A percentile compares a stretch with the other conserved stretches of the same genome.
phyloP scores from a whole-genome alignment of 306 rosid genomes.

The Prunus kanzakura region DNA sequence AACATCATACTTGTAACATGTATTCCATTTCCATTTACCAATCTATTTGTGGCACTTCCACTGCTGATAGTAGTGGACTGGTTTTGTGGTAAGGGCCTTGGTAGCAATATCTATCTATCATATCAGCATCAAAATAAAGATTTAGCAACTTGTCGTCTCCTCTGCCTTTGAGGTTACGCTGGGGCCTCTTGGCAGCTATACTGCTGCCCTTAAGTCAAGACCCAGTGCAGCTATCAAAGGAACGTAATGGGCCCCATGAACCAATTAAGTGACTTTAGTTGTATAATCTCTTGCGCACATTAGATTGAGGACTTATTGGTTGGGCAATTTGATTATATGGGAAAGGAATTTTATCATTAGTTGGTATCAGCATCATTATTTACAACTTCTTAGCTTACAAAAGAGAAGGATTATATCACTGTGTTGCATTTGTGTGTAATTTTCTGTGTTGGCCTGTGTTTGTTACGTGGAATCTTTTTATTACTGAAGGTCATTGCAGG shows the following conservation, averaged over 20 bases:
- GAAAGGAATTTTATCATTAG: neutral
- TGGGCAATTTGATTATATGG: neutral
- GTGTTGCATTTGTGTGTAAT: neutral
- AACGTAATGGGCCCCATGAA: neutral
- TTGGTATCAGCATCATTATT: neutral
- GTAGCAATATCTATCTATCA: neutral
- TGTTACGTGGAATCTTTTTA: neutral
- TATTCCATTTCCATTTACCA: neutral
- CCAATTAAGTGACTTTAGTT: neutral
- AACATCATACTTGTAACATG: neutral
- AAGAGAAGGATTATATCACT: neutral
- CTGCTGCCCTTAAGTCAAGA: neutral
- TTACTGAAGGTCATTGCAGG: neutral
- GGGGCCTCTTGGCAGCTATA: slow-evolving; percentile 12
- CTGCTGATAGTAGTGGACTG: slow-evolving; percentile 9
- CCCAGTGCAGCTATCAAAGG: neutral
- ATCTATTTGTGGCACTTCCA: slow-evolving; percentile 8
- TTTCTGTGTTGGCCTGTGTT: neutral
- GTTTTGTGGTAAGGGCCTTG: slow-evolving; percentile 12
- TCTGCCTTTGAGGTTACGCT: neutral
- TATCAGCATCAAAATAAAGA: slow-evolving; percentile 5
- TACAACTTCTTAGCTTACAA: neutral
- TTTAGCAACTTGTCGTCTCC: neutral
- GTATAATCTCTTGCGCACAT: neutral
- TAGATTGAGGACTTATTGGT: neutral